phyloP scores from a whole-genome alignment of 257 asterid species.

The Lycium ferocissimum region DNA sequence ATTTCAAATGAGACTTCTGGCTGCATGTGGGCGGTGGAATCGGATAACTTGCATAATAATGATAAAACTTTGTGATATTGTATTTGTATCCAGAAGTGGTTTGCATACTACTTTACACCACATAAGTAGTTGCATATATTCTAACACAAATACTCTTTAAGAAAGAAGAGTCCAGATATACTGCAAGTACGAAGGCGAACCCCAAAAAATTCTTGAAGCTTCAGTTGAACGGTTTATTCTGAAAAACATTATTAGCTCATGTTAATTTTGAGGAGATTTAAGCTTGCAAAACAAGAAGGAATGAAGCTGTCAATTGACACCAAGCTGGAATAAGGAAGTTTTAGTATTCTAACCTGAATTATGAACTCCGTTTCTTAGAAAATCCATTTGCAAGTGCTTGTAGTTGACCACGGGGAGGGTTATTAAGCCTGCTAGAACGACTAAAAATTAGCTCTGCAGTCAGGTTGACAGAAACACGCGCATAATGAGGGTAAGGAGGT shows the following conservation, averaged over 20 bases:
- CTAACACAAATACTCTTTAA: neutral
- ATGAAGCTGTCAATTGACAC: neutral
- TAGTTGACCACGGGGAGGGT: neutral
- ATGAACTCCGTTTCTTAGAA: neutral
- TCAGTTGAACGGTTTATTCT: neutral
- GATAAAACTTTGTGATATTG: neutral
- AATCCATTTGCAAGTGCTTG: neutral
- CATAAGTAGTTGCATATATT: neutral
- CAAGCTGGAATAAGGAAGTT: neutral
- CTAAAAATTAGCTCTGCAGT: neutral
- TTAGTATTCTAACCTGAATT: neutral
- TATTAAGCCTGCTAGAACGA: neutral
- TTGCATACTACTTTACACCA: neutral
- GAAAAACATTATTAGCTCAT: neutral
- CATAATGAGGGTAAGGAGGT: neutral
- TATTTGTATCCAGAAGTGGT: neutral
- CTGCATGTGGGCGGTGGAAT: neutral
- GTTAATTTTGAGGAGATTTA: neutral
- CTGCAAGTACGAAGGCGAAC: neutral
- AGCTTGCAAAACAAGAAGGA: slow-evolving; percentile 1
- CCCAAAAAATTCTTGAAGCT: neutral
- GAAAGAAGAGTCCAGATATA: neutral
- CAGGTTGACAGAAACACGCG: neutral
- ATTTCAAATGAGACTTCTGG: neutral
- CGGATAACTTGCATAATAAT: neutral